phyloP scores from a whole-genome alignment of 2,329 filamentous ascomycete genomes.

The Aschersonia sp. region DNA sequence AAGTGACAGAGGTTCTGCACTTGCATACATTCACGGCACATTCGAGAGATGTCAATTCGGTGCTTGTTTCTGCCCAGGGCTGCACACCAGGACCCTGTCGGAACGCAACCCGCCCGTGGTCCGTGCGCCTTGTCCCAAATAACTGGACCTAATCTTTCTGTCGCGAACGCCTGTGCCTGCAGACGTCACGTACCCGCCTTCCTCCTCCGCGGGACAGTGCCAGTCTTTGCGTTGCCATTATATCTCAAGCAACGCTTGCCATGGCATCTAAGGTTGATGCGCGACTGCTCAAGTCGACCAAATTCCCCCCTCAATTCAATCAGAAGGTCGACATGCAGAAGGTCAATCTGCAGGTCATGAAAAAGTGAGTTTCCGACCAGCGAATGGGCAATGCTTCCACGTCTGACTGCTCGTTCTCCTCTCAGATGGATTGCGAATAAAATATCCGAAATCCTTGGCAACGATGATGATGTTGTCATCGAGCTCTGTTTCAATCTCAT shows the following conservation, averaged over 20 bases:
- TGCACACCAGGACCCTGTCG: too few species aligned
- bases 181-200: constrained; percentile 4
- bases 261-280: constrained; percentile 81
- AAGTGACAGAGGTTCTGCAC: too few species aligned
- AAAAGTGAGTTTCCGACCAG: constrained; percentile 50
- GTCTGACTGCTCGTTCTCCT: constrained; percentile 4
- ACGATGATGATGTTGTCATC: constrained; percentile 89
- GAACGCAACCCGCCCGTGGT: not conserved
- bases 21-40: too few species aligned
- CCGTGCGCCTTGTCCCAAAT: not conserved
- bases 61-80: too few species aligned
- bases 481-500: constrained; percentile 61
- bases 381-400: not conserved
- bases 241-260: constrained; percentile 10
- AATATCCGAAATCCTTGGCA: constrained; percentile 77
- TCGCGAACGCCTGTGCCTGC: not conserved
- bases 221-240: not conserved
- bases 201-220: not conserved
- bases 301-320: constrained; percentile 86
- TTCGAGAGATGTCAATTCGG: too few species aligned
- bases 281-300: constrained; percentile 79
- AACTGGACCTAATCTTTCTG: not conserved
- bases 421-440: constrained; percentile 81
- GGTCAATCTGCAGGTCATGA: constrained; percentile 95
- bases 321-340: constrained; percentile 95